These are phyloP conservation scores for Schizophyllum commune DNA, from an alignment of 1,284 basidiomycete genomes.

Conservation along the genomic window DNA sequence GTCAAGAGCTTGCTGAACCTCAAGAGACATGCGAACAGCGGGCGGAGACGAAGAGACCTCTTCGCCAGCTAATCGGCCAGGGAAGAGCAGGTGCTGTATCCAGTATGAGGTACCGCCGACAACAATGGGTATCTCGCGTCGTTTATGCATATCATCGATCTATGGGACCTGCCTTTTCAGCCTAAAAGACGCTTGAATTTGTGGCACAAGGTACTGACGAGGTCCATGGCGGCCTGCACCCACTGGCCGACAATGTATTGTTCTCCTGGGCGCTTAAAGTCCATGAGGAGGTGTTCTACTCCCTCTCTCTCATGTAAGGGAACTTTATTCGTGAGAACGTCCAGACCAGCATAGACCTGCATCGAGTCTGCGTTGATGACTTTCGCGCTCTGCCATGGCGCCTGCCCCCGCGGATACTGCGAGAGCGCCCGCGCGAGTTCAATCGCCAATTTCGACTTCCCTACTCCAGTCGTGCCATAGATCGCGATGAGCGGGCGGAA, in stretches of 20 bases:
- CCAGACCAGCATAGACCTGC: conserved; percentile 94
- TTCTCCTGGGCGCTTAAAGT: conserved; percentile 76
- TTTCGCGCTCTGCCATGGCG: conserved; percentile 53
- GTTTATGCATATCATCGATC: conserved; percentile 63
- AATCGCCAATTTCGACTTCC: conserved; percentile 91
- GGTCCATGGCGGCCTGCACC: conserved; percentile 67
- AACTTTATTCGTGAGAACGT: conserved; percentile 95
- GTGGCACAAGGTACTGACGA: conserved; percentile 37
- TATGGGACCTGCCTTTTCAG: conserved; percentile 20
- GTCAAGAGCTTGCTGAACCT: conserved; percentile 25
- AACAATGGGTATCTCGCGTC: conserved; percentile 72
- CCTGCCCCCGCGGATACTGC: conserved; percentile 15
- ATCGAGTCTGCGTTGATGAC: conserved; percentile 96
- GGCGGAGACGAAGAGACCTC: not conserved
- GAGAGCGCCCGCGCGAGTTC: conserved; percentile 69
- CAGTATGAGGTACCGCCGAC: conserved; percentile 98
- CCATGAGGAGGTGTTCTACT: conserved; percentile 86
- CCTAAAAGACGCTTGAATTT: conserved; percentile 6
- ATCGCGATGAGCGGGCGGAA: conserved; percentile 70
- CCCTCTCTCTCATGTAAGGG: conserved; percentile 70
- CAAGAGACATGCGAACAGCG: not conserved
- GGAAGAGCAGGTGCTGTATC: conserved; percentile 89
- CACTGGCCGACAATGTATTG: conserved; percentile 86
- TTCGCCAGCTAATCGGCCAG: conserved; percentile 47
- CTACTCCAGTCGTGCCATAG: conserved; percentile 94